Evolutionary conservation across 192 early-diverging fungal species (phyloP), one percentile per base, ranked within the genome.

Genomic region (Neocallimastix lanati): DNA sequence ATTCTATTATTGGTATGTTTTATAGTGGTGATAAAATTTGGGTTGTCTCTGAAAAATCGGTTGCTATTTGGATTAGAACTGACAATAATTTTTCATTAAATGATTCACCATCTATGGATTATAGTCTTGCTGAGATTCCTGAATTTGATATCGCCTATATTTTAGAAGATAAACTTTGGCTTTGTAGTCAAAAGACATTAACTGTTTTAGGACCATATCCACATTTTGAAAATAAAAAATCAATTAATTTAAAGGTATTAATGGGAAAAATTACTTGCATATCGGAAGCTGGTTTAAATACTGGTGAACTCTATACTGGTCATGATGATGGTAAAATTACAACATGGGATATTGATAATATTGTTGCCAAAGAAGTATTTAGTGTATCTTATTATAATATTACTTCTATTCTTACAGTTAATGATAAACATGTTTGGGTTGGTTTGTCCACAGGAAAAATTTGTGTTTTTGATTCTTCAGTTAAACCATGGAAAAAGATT

Each of bases 311-410:
- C 7, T 92, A 90, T 84, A 84, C 87, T 13, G 92, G 91, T 15
- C 94, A 95, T 81, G 93, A 95, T 37, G 89, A 94, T 83, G 93
- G 93, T 35, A 93, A 89, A 79, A 87, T 95, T 14, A 87, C 88
- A 28, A 85, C 94, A 4, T 94, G 92, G 91, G 88, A 92, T 77
- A 84, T 80, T 36, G 81, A 83, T 21, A 84, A 84, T 3, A 78
- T 86, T 15, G 85, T 86, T 29, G 86, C 85, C 77, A 27, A 86
- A 2, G 83, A 84, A 50, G 83, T 88, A 21, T 84, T 92, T 50
- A 85, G 86, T 27, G 91, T 86, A 1, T 86, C 89, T 4, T 85
- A 87, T 79, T 94, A 94, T 84, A 87, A 88, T 38, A 90, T 94
- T 30, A 90, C 87, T 78, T 84, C 88, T 21, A 81, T 94, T 77